These are phyloP conservation scores for Mitragyna speciosa DNA, from an alignment of 257 asterid genomes.

Conservation along the genomic window DNA sequence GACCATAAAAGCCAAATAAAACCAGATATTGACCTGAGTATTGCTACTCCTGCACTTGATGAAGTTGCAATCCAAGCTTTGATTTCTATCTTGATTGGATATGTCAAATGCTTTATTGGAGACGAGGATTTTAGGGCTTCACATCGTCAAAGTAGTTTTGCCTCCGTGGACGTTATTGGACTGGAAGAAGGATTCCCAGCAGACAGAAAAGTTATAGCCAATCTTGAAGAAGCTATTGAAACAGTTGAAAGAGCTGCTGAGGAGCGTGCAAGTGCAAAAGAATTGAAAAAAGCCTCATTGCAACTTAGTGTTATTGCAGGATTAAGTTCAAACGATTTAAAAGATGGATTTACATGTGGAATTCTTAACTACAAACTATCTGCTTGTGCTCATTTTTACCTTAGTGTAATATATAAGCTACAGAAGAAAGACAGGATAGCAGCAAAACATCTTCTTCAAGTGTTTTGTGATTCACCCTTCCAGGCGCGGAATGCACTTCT, in stretches of 20 bases:
- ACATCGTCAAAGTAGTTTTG: constrained; percentile 53
- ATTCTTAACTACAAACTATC: constrained; percentile 63
- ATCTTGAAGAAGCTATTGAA: constrained; percentile 76
- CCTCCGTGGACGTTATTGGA: constrained; percentile 50
- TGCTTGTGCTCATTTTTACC: constrained; percentile 94
- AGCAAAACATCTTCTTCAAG: constrained; percentile 77
- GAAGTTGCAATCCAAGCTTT: constrained; percentile 71
- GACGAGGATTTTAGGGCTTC: constrained; percentile 71
- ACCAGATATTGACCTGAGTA: constrained; percentile 32
- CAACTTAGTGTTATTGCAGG: constrained; percentile 90
- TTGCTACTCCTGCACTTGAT: constrained; percentile 61
- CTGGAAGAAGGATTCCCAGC: constrained; percentile 33
- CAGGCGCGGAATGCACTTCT: constrained; percentile 58
- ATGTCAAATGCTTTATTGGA: constrained; percentile 44
- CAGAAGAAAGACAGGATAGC: constrained; percentile 65
- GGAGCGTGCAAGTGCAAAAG: constrained; percentile 46
- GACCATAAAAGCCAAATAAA: constrained; percentile 36
- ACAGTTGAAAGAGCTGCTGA: constrained; percentile 62
- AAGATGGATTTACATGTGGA: constrained; percentile 61
- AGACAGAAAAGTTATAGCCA: constrained; percentile 56
- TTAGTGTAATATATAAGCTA: constrained; percentile 58
- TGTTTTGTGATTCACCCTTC: constrained; percentile 61
- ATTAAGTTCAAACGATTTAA: constrained; percentile 53
- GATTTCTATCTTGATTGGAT: constrained; percentile 57
- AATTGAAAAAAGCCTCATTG: constrained; percentile 65